Conservation (phyloP, 2,329 filamentous ascomycete species). For the Westerdykella ornata region DNA sequence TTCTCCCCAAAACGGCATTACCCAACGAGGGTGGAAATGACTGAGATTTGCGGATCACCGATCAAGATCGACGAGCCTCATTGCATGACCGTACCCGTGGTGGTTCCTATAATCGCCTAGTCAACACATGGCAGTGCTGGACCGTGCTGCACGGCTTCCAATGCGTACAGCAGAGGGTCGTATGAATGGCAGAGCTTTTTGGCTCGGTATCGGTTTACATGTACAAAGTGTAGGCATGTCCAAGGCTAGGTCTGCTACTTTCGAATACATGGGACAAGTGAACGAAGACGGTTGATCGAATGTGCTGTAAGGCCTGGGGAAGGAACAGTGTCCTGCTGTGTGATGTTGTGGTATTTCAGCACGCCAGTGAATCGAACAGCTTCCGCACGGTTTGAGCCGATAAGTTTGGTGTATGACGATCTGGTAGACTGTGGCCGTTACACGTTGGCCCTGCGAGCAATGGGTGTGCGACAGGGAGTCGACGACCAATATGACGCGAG, state of each 20-base stretch:
- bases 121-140: slow-evolving; percentile 3
- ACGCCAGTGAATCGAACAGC: no score
- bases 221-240: slow-evolving; percentile 5
- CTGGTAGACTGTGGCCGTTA: no score
- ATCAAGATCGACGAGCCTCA: slow-evolving; percentile 3
- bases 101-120: slow-evolving; percentile 3
- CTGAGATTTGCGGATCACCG: slow-evolving; percentile 2
- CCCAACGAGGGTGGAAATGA: slow-evolving; percentile 2
- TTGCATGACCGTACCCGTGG: slow-evolving; percentile 4
- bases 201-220: slow-evolving; percentile 2
- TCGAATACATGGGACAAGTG: slow-evolving; percentile 2
- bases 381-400: no score
- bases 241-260: slow-evolving; percentile 3
- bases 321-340: no score
- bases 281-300: not conserved
- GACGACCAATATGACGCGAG: no score
- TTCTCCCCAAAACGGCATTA: slow-evolving; percentile 5
- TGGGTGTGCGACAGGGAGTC: no score
- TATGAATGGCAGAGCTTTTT: slow-evolving; percentile 4
- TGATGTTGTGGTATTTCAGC: no score
- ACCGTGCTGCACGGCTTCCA: slow-evolving; percentile 1
- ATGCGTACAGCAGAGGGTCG: slow-evolving; percentile 1
- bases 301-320: no score
- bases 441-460: no score
- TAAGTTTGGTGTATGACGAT: no score